These are phyloP conservation scores for Aspergillus hancockii DNA, from an alignment of 495 filamentous ascomycete species.

Conservation along the genomic window DNA sequence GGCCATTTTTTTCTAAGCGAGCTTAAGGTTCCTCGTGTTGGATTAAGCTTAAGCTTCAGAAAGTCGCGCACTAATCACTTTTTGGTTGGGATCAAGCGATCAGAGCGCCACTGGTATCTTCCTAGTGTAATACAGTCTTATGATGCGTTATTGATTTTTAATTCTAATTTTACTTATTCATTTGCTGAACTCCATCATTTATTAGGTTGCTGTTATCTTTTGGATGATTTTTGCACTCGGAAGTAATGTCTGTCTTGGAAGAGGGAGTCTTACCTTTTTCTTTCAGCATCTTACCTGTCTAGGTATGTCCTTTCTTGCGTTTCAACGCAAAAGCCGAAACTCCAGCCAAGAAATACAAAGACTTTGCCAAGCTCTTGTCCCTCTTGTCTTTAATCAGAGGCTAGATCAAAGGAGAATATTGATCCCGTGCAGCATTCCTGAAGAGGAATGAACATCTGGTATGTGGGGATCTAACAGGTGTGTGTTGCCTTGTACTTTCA, in stretches of 20 bases:
- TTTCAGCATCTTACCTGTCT: background rate
- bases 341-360: slow-evolving; percentile 5
- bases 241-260: too few relatives aligned
- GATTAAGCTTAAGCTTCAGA: slow-evolving; percentile 55
- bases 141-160: background rate
- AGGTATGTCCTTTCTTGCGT: background rate
- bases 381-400: slow-evolving; percentile 4
- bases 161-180: background rate
- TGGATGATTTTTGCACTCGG: too few relatives aligned
- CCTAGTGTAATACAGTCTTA: slow-evolving; percentile 22
- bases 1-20: slow-evolving; percentile 40
- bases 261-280: background rate
- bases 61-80: slow-evolving; percentile 44
- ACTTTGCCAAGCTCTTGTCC: slow-evolving; percentile 9
- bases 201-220: too few relatives aligned
- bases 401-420: slow-evolving; percentile 5
- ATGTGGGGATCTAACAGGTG: slow-evolving; percentile 9
- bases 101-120: slow-evolving; percentile 42
- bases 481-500: background rate
- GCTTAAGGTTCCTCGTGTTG: slow-evolving; percentile 54
- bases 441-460: slow-evolving; percentile 10
- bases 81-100: slow-evolving; percentile 34
- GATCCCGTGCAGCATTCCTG: slow-evolving; percentile 10
- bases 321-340: slow-evolving; percentile 4
- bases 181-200: too few relatives aligned